phyloP scores from a whole-genome alignment of 345 rosid species.

The Chamaenerion angustifolium region DNA sequence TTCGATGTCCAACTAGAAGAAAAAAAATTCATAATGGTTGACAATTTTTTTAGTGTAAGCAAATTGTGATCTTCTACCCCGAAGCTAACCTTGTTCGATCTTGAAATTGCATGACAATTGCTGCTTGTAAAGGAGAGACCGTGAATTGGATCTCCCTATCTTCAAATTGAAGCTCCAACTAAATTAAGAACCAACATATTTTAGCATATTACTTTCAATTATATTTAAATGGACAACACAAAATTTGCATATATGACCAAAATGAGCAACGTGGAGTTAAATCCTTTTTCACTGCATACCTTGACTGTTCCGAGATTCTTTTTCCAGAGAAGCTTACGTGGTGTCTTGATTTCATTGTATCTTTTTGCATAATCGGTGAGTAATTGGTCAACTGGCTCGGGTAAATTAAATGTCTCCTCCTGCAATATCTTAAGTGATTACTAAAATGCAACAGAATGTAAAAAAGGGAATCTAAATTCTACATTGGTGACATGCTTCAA shows the following conservation, averaged over 20 bases:
- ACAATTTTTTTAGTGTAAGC: not conserved
- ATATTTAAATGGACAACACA: not conserved
- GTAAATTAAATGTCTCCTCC: constrained; percentile 72
- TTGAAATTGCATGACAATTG: constrained; percentile 88
- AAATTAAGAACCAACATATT: constrained; percentile 9
- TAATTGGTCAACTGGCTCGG: constrained; percentile 60
- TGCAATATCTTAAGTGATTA: constrained; percentile 21
- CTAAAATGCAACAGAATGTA: constrained; percentile 1
- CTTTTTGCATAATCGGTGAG: constrained; percentile 68
- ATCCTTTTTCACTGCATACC: constrained; percentile 23
- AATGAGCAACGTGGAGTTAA: not conserved
- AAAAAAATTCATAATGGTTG: constrained; percentile 1
- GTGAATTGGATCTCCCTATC: constrained; percentile 65
- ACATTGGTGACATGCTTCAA: too few relatives aligned
- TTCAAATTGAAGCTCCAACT: constrained; percentile 93
- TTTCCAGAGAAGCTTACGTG: constrained; percentile 93
- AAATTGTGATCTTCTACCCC: constrained; percentile 4
- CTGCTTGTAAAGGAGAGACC: constrained; percentile 82
- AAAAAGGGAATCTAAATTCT: too few relatives aligned
- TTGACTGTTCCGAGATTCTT: constrained; percentile 91
- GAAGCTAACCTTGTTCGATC: constrained; percentile 53
- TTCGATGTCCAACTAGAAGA: constrained; percentile 66
- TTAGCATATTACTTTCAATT: not conserved
- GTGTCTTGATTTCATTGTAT: constrained; percentile 80
- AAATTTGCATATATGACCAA: not conserved